A percentile compares a stretch with the other conserved stretches of the same genome.
Evolutionary conservation across 2,329 filamentous ascomycete genomes (phyloP).

Genomic region (Verticillium dahliae): DNA sequence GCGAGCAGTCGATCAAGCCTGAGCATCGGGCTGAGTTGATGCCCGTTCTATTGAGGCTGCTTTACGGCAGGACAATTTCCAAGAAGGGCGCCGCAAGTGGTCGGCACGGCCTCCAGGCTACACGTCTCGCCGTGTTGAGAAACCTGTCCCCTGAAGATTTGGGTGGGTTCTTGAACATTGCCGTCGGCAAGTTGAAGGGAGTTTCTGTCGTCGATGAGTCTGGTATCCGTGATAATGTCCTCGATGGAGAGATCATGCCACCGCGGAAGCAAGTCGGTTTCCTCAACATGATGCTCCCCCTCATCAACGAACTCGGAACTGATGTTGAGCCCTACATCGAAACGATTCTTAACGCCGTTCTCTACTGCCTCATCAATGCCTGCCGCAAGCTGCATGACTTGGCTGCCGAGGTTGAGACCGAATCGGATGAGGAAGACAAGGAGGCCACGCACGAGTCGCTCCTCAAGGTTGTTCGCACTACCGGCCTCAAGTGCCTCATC

Average conservation of each 20-base stretch:
- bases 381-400: conserved; percentile 50
- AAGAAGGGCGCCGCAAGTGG: conserved; percentile 72
- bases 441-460: conserved; percentile 47
- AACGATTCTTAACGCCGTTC: conserved; percentile 65
- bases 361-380: conserved; percentile 74
- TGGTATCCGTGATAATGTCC: conserved; percentile 41
- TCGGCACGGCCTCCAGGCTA: conserved; percentile 73
- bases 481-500: conserved; percentile 76
- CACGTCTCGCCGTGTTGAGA: conserved; percentile 73
- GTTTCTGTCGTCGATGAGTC: conserved; percentile 50
- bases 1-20: conserved; percentile 64
- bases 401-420: conserved; percentile 25
- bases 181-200: conserved; percentile 62
- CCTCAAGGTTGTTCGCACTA: conserved; percentile 59
- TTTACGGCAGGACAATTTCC: conserved; percentile 86
- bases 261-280: conserved; percentile 82
- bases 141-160: conserved; percentile 70
- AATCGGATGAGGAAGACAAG: conserved; percentile 33
- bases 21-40: conserved; percentile 70
- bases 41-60: conserved; percentile 76
- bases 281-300: conserved; percentile 81
- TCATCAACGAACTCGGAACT: conserved; percentile 77
- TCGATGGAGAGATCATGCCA: conserved; percentile 54
- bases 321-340: conserved; percentile 63
- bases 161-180: conserved; percentile 75